Conservation (phyloP, 1,139 yeast genomes). For the Pichia sp. region DNA sequence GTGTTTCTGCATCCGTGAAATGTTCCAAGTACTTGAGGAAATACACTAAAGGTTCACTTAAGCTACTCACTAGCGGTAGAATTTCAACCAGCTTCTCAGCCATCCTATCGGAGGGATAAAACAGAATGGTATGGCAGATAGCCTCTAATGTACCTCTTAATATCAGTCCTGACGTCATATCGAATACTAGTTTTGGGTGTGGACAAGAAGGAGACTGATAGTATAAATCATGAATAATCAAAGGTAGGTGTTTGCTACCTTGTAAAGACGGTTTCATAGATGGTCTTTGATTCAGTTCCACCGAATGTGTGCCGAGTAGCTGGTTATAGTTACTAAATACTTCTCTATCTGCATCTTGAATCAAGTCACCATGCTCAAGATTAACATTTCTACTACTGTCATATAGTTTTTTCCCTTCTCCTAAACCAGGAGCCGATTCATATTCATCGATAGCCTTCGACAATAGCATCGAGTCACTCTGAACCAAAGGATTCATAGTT, state of each 20-base stretch:
- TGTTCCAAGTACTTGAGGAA: slow-evolving; percentile 32
- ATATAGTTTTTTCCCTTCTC: neutral
- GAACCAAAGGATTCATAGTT: neutral
- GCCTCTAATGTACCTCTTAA: slow-evolving; percentile 60
- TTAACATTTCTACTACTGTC: no score
- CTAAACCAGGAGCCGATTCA: neutral
- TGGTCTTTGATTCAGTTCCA: neutral
- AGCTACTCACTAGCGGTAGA: slow-evolving; percentile 63
- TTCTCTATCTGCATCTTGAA: neutral
- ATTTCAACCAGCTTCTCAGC: slow-evolving; percentile 41
- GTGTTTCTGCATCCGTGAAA: slow-evolving; percentile 9
- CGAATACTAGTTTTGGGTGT: slow-evolving; percentile 67
- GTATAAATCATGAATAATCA: slow-evolving; percentile 18
- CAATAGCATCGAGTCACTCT: slow-evolving; percentile 7
- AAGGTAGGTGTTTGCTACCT: slow-evolving; percentile 9
- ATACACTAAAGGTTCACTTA: slow-evolving; percentile 47
- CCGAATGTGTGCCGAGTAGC: neutral
- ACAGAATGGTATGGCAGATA: slow-evolving; percentile 67
- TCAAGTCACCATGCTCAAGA: no score
- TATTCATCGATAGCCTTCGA: slow-evolving; percentile 12
- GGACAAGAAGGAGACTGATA: slow-evolving; percentile 45
- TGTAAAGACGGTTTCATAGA: neutral
- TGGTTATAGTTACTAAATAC: neutral
- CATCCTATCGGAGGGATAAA: slow-evolving; percentile 36
- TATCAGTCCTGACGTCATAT: slow-evolving; percentile 41